phyloP scores from a whole-genome alignment of 176 grass and related monocot genomes.

The Hyparrhenia diplandra region DNA sequence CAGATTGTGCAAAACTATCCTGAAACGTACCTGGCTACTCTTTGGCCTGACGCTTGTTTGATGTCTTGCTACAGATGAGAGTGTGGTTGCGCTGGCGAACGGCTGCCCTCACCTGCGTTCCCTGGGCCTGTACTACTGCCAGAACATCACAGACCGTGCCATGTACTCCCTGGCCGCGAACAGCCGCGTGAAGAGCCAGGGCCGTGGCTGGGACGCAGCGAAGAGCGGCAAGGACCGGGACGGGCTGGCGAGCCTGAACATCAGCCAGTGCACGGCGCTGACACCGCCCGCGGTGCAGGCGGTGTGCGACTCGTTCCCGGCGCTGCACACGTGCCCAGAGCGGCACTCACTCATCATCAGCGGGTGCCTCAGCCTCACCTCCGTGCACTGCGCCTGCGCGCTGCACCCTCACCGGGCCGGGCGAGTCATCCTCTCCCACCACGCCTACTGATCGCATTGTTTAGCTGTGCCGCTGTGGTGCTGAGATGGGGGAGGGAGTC shows the following conservation, averaged over 20 bases:
- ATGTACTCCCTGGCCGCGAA: slow-evolving; percentile 88
- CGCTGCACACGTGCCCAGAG: slow-evolving; percentile 73
- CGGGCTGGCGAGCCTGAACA: slow-evolving; percentile 75
- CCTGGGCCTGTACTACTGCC: slow-evolving; percentile 81
- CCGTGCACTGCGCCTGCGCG: slow-evolving; percentile 79
- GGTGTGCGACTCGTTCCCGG: slow-evolving; percentile 78
- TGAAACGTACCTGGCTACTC: not conserved
- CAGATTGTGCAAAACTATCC: not conserved
- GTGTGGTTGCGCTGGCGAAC: slow-evolving; percentile 65
- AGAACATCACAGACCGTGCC: slow-evolving; percentile 84
- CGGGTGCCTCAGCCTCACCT: slow-evolving; percentile 85
- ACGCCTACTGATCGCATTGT: slow-evolving; percentile 45
- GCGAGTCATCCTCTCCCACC: slow-evolving; percentile 38
- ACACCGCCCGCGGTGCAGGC: slow-evolving; percentile 83
- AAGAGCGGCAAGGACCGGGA: slow-evolving; percentile 25
- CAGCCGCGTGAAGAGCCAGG: slow-evolving; percentile 44
- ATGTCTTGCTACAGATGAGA: slow-evolving; percentile 52
- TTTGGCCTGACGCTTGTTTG: not conserved
- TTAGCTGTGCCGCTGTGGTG: not conserved
- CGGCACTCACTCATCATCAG: slow-evolving; percentile 88
- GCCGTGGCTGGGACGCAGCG: slow-evolving; percentile 22
- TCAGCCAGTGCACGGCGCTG: slow-evolving; percentile 87
- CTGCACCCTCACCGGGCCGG: slow-evolving; percentile 37
- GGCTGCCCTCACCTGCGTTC: slow-evolving; percentile 60
- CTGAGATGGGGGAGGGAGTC: not conserved